Conservation (phyloP, 2,329 filamentous ascomycete species). For the Fusarium poae region DNA sequence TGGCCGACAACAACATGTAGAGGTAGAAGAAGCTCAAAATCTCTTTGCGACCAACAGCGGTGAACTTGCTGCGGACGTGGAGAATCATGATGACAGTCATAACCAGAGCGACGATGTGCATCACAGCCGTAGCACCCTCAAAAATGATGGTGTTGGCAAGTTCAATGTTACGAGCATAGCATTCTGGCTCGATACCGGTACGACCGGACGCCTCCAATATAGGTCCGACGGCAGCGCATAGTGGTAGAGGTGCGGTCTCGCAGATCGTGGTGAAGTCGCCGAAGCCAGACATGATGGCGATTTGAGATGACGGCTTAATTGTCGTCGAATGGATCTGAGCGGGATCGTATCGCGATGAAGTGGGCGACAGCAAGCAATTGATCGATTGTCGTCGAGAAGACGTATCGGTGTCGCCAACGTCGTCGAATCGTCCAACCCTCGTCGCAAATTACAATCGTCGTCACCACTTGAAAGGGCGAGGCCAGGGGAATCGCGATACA, state of each 20-base stretch:
- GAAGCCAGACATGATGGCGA: constrained; percentile 78
- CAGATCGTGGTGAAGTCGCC: constrained; percentile 92
- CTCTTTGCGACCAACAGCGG: constrained; percentile 84
- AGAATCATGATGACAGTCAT: constrained; percentile 99
- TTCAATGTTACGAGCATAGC: constrained; percentile 95
- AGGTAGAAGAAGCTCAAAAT: constrained; percentile 95
- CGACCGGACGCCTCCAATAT: constrained; percentile 75
- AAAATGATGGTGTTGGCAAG: constrained; percentile 99
- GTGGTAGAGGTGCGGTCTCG: constrained; percentile 83
- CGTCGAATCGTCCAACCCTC: constrained; percentile 25
- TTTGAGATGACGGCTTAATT: constrained; percentile 1
- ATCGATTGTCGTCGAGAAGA: constrained; percentile 8
- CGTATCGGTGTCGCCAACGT: constrained; percentile 15
- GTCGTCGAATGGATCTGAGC: constrained; percentile 13
- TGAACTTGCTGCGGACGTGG: constrained; percentile 97
- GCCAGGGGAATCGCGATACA: constrained; percentile 1
- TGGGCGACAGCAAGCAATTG: constrained; percentile 7
- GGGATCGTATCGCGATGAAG: constrained; percentile 2
- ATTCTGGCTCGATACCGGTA: constrained; percentile 86
- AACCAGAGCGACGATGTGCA: constrained; percentile 88
- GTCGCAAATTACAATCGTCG: constrained; percentile 12
- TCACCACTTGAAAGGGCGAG: constrained; percentile 24
- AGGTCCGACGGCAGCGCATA: constrained; percentile 88
- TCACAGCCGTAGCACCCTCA: constrained; percentile 88
- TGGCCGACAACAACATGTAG: constrained; percentile 89